Conservation (phyloP, 495 filamentous ascomycete species). For the Amniculicola lignicola region DNA sequence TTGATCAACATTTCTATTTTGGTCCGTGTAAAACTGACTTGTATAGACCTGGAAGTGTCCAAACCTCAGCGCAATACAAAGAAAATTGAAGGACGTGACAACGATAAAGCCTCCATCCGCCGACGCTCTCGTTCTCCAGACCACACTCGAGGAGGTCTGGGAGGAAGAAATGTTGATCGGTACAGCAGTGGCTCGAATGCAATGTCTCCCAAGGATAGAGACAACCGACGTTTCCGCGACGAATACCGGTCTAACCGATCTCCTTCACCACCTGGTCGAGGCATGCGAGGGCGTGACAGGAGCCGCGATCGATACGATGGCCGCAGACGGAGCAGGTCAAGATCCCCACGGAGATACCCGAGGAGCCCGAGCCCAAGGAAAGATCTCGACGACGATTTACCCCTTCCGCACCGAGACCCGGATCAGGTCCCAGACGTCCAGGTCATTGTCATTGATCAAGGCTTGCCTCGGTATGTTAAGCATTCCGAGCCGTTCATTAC, state of each 20-base stretch:
- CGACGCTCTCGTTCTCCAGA: slow-evolving; percentile 71
- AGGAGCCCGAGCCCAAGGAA: slow-evolving; percentile 66
- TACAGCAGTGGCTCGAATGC: slow-evolving; percentile 33
- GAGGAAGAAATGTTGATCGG: slow-evolving; percentile 29
- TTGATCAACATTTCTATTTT: no score
- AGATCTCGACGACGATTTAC: slow-evolving; percentile 59
- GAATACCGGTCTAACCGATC: slow-evolving; percentile 64
- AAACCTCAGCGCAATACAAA: slow-evolving; percentile 79
- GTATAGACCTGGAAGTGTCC: slow-evolving; percentile 85
- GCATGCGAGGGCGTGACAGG: slow-evolving; percentile 19
- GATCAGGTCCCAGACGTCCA: slow-evolving; percentile 88
- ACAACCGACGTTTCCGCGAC: slow-evolving; percentile 43
- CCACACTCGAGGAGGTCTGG: slow-evolving; percentile 50
- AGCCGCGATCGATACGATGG: slow-evolving; percentile 53
- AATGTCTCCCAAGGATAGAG: slow-evolving; percentile 32
- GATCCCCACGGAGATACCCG: slow-evolving; percentile 58
- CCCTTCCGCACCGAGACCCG: slow-evolving; percentile 69
- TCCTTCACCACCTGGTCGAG: slow-evolving; percentile 52
- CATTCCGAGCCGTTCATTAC: neutral
- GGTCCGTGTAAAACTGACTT: slow-evolving; percentile 28
- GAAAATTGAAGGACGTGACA: slow-evolving; percentile 37
- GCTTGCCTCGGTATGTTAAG: slow-evolving; percentile 60
- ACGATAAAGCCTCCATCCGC: slow-evolving; percentile 45
- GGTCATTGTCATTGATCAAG: slow-evolving; percentile 72
- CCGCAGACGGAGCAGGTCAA: slow-evolving; percentile 44